These are phyloP conservation scores for Hyphopichia buzzinii DNA, from an alignment of 1,139 yeast genomes.

Conservation along the genomic window DNA sequence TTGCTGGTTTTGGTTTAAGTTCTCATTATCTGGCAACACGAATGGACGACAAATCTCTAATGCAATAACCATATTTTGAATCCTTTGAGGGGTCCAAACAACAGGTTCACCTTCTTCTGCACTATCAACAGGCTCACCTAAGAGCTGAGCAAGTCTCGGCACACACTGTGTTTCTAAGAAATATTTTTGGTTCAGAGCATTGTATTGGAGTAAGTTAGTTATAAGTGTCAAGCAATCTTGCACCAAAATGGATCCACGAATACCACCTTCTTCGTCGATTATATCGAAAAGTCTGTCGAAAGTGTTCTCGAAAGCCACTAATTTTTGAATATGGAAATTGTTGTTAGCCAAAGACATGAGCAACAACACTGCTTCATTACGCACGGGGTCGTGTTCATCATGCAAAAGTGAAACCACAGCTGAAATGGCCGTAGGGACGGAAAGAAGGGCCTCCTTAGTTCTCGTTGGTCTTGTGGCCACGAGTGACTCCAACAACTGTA, in stretches of 20 bases:
- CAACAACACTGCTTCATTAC: constrained; percentile 84
- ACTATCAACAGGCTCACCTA: constrained; percentile 57
- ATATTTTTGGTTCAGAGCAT: constrained; percentile 85
- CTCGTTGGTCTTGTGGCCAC: constrained; percentile 72
- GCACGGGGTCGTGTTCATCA: constrained; percentile 80
- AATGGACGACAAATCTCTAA: constrained; percentile 74
- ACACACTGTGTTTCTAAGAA: constrained; percentile 85
- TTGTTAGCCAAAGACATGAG: constrained; percentile 79
- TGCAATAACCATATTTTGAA: constrained; percentile 62
- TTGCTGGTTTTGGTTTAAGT: constrained; percentile 59
- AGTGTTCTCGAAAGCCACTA: constrained; percentile 92
- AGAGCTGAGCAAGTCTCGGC: constrained; percentile 57
- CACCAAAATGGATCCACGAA: constrained; percentile 85
- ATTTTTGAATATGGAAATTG: constrained; percentile 83
- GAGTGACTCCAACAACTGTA: constrained; percentile 83
- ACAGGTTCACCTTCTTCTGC: constrained; percentile 38
- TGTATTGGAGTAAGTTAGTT: constrained; percentile 70
- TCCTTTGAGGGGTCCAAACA: constrained; percentile 72
- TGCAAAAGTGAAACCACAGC: constrained; percentile 66
- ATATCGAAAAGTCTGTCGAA: constrained; percentile 79
- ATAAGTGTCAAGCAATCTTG: constrained; percentile 84
- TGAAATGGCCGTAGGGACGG: constrained; percentile 78
- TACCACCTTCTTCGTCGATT: constrained; percentile 84
- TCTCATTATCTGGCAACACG: constrained; percentile 72
- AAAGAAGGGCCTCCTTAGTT: constrained; percentile 71